A percentile compares a stretch with the other conserved stretches of the same genome.
Evolutionary conservation across 495 filamentous ascomycete species (phyloP).

Genomic region (Penicillium dipodomyicola): DNA sequence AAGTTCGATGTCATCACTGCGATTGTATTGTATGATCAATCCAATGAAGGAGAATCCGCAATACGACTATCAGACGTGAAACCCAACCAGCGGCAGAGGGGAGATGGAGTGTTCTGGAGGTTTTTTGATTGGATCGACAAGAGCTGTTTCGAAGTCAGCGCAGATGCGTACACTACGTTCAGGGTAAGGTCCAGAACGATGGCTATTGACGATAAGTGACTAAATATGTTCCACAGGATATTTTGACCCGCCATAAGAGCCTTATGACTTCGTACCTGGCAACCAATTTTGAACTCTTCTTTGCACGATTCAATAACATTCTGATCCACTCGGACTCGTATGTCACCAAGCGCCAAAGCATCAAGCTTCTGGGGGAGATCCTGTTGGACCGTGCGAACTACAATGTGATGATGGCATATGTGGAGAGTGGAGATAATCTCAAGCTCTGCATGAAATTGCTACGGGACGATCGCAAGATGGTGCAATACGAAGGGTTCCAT

Average conservation of each 20-base stretch:
- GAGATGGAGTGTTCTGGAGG: constrained; percentile 88
- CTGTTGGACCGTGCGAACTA: constrained; percentile 94
- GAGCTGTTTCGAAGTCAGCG: constrained; percentile 92
- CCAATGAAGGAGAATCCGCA: constrained; percentile 54
- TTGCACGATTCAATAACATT: constrained; percentile 81
- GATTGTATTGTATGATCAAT: constrained; percentile 89
- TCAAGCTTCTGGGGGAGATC: constrained; percentile 94
- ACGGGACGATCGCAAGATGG: constrained; percentile 93
- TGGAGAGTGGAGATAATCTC: constrained; percentile 89
- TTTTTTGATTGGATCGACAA: constrained; percentile 98
- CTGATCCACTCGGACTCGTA: constrained; percentile 91
- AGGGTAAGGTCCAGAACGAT: constrained; percentile 53
- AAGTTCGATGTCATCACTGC: constrained; percentile 87
- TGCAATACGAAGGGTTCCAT: constrained; percentile 98
- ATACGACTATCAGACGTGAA: constrained; percentile 63
- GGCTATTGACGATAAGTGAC: background rate
- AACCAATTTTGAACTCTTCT: constrained; percentile 89
- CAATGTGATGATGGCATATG: constrained; percentile 95
- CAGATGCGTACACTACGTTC: constrained; percentile 97
- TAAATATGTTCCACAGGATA: constrained; percentile 56
- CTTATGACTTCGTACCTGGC: constrained; percentile 81
- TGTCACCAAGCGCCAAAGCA: constrained; percentile 97
- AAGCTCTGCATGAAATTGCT: constrained; percentile 98
- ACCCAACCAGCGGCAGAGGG: constrained; percentile 61
- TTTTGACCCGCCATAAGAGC: constrained; percentile 89